Base-by-base conservation (phyloP, 352 stramenopile genomes). In the Pythium myriotylum region DNA sequence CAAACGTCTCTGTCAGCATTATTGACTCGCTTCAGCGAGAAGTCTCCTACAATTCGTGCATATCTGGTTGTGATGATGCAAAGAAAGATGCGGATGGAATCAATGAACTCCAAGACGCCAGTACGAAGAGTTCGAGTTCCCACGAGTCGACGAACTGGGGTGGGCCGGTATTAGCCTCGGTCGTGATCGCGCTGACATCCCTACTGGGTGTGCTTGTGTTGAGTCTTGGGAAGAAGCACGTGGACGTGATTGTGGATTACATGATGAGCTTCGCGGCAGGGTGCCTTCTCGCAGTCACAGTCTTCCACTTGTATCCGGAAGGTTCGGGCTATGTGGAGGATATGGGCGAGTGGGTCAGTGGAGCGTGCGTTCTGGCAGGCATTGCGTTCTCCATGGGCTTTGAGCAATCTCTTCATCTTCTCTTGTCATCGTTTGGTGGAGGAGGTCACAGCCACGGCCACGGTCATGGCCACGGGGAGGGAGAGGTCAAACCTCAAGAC, bases 261-360 rank as follows among this genome's bases (percentile, higher is more conserved):
- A 76, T 68, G 60, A 68, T 58, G 41, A 76, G 51, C 23, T 73
- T 74, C 17, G 67, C 53, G 1, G 58, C 66, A 0, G 62, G 67
- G 12, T 80, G 72, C 52, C 48, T 80, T 49, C 39, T 80, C 10
- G 72, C 65, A 14, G 72, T 80, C 52, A 65, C 73, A 4, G 65
- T 73, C 13, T 80, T 80, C 43, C 72, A 77, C 54, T 48, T 80
- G 46, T 75, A 73, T 24, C 68, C 62, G 4, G 72, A 80, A 63
- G 66, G 68, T 5, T 60, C 66, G 7, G 58, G 54, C 48, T 75
- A 80, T 53, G 14, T 77, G 12, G 53, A 24, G 0, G 67, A 70
- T 47, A 10, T 66, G n/a, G 62, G 59, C 14, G 62, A 75, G 24
- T 78, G 70, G 70, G 52, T 78, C 50, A 65, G 63, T 39, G 70